Evolutionary conservation across 225 moss, liverwort and hornwort species (phyloP).

Genomic region (Takakia lepidozioides): DNA sequence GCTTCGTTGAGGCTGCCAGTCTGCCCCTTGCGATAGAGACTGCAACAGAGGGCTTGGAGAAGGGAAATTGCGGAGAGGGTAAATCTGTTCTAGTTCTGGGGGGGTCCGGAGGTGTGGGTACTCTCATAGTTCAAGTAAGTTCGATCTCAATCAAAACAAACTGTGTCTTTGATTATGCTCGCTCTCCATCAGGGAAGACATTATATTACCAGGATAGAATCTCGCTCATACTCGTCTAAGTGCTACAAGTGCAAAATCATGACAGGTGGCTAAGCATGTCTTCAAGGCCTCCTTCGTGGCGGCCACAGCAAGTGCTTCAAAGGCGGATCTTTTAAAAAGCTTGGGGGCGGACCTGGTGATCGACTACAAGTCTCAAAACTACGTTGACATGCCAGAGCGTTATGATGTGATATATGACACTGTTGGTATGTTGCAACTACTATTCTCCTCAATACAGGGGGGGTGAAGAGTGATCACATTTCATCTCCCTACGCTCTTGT

Average conservation of each 20-base stretch:
- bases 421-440: conserved; percentile 26
- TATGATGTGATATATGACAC: conserved; percentile 63
- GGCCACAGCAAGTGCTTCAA: conserved; percentile 53
- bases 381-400: conserved; percentile 40
- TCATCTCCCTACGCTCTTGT: too few species aligned
- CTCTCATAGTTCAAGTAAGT: conserved; percentile 29
- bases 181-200: too few species aligned
- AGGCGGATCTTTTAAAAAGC: conserved; percentile 56
- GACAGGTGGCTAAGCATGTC: conserved; percentile 67
- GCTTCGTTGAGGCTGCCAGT: conserved; percentile 42
- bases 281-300: conserved; percentile 59
- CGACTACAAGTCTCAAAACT: conserved; percentile 53
- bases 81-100: conserved; percentile 44
- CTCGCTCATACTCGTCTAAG: too few species aligned
- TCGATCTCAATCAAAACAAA: too few species aligned
- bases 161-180: too few species aligned
- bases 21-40: conserved; percentile 39
- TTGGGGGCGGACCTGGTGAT: conserved; percentile 81
- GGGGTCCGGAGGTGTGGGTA: conserved; percentile 49
- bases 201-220: too few species aligned
- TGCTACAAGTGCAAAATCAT: too few species aligned
- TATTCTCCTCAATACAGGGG: too few species aligned
- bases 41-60: conserved; percentile 32
- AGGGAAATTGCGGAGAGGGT: conserved; percentile 26
- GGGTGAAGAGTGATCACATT: too few species aligned